Conservation (phyloP, 1,284 basidiomycete species). For the Mycena citricolor region DNA sequence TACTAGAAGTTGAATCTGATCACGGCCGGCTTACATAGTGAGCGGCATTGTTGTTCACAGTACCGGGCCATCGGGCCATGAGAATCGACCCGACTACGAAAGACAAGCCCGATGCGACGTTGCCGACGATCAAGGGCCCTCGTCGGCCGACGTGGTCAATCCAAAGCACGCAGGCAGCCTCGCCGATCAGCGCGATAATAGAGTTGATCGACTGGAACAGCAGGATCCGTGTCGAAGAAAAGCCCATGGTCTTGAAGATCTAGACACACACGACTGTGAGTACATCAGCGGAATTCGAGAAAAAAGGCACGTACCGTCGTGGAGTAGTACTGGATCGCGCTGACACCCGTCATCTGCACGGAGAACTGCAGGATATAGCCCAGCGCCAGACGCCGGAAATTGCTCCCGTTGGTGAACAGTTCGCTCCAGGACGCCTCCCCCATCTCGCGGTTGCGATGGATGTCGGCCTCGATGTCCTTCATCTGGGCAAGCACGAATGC, state of each 20-base stretch:
- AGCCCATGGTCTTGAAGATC: slow-evolving; percentile 44
- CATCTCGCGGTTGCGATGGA: slow-evolving; percentile 34
- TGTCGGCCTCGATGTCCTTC: slow-evolving; percentile 42
- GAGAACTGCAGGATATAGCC: slow-evolving; percentile 45
- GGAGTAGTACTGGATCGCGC: slow-evolving; percentile 44
- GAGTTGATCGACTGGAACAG: slow-evolving; percentile 64
- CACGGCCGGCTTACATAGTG: too few relatives aligned
- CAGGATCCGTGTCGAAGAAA: slow-evolving; percentile 51
- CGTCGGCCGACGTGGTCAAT: slow-evolving; percentile 57
- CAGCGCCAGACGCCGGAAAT: slow-evolving; percentile 41
- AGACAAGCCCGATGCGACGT: slow-evolving; percentile 45
- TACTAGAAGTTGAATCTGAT: too few relatives aligned
- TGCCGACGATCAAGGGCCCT: slow-evolving; percentile 53
- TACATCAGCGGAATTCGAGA: slow-evolving; percentile 1
- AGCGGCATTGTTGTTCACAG: slow-evolving; percentile 45
- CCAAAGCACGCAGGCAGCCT: slow-evolving; percentile 55
- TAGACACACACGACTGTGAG: slow-evolving; percentile 7
- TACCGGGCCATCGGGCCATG: slow-evolving; percentile 51
- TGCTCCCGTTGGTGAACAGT: slow-evolving; percentile 51
- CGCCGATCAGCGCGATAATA: slow-evolving; percentile 57
- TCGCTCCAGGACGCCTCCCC: slow-evolving; percentile 45
- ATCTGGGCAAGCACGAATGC: slow-evolving; percentile 44
- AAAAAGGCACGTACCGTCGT: slow-evolving; percentile 30
- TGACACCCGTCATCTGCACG: slow-evolving; percentile 45
- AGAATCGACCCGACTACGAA: slow-evolving; percentile 54